Base-by-base conservation (phyloP, 345 rosid genomes). In the Lumnitzera littorea region DNA sequence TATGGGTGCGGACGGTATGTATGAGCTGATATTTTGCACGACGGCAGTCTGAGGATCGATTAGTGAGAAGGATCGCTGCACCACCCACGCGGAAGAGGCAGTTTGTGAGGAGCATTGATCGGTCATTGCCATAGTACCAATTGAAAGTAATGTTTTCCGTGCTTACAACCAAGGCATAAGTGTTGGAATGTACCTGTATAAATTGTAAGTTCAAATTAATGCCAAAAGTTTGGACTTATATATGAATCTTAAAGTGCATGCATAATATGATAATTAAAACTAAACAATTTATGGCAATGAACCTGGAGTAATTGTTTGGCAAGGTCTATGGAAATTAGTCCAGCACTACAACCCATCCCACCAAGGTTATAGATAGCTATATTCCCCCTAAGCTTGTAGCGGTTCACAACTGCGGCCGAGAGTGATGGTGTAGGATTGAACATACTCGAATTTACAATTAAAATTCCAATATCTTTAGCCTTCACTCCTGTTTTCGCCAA, bases 321-420 rank as follows among this genome's bases (percentile, higher is more conserved):
- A 5, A 36, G 43, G 43, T 36, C 43, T 4, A 36, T 36, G 43
- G 43, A 36, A 36, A 36, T 36, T 7, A 36, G 43, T 36, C 43
- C 43, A 7, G 83, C 80, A 57, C 88, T 83, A 55, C 85, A 83
- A 43, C 80, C 88, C 88, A 83, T 83, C 17, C 85, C 85, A 25
- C 79, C 81, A 12, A 83, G 85, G 72, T 83, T 83, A 46, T 75
- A 83, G 62, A 73, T 77, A 53, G 65, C 3, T n/a, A 76, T 72
- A 13, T 78, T 78, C 6, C 75, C 78, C 63, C 81, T 69, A 56
- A 83, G 85, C 60, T 70, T 78, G 78, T 78, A 80, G 48, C 46
- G 72, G 15, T 78, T 80, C 31, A 80, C 78, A 31, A 83, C 56
- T 74, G 62, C 67, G 3, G 83, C 79, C 13, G 83, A 75, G 5